Evolutionary conservation across 2,329 filamentous ascomycete species (phyloP).

Genomic region (Cordyceps tenuipes): DNA sequence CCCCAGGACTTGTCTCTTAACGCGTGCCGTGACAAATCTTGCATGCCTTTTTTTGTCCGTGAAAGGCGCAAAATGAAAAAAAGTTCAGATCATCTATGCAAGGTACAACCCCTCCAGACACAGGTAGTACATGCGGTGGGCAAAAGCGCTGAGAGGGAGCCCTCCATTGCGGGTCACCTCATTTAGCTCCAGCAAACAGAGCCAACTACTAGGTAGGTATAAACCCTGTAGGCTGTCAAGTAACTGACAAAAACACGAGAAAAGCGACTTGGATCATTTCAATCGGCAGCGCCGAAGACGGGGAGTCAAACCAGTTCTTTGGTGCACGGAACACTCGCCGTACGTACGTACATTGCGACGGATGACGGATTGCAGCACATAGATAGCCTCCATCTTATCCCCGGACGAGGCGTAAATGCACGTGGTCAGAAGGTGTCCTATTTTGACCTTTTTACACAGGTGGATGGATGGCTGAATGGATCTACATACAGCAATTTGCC

Average conservation of each 20-base stretch:
- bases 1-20: background rate
- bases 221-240: background rate
- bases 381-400: background rate
- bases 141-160: background rate
- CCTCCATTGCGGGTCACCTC: background rate
- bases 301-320: background rate
- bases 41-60: background rate
- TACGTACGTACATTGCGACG: background rate
- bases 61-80: background rate
- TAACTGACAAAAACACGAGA: background rate
- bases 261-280: background rate
- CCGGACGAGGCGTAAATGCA: no score
- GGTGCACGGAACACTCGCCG: background rate
- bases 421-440: background rate
- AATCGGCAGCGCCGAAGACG: background rate
- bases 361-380: background rate
- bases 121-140: background rate
- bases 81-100: background rate
- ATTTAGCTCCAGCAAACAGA: constrained; percentile 1
- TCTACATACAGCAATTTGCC: background rate
- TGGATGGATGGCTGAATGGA: background rate
- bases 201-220: background rate
- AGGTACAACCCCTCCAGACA: background rate
- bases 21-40: background rate
- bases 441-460: no score